Evolutionary conservation across 2,329 filamentous ascomycete genomes (phyloP), one percentile per base, ranked within the genome.

Genomic region (Parastagonospora nodorum): DNA sequence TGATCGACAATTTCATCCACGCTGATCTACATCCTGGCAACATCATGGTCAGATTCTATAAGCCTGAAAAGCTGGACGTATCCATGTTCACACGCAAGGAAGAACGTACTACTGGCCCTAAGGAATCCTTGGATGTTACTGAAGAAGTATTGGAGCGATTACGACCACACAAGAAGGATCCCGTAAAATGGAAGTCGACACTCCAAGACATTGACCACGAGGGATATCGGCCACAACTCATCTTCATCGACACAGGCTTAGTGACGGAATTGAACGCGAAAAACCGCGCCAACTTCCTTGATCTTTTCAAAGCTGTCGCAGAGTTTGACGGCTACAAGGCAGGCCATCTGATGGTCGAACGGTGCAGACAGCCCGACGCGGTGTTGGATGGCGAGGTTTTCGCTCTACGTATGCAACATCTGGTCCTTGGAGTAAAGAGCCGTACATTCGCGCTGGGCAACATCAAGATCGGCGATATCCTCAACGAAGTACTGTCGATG

Each of bases 21-120:
- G 93, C 94, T 5, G 94, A 99, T 70, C 78, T 99, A 28, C 94
- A 99, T 70, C 94, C 94, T 0, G 94, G 94, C 24, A 99, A 99
- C 72, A 97, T 99, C 75, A 97, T 99, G 92, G 93, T 99, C 40
- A 91, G 95, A 57, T 99, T 99, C 78, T 97, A 97, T 75, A 87
- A 93, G 66, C 86, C 92, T 0, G 85, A 86, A 11, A 82, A 87
- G 54, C 83, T 93, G 0, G 84, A 88, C 42, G 77, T 95, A 1
- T 78, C 80, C 16, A 76, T 87, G 5, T 73, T 79, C 48, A 76
- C 72, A 3, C 73, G 62, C 8, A 67, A 68, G 50, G 66, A 70
- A 44, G 58, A 71, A 32, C 64, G 67, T 30, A 69, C 52, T 4
- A 71, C 68, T 14, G 67, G 69, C 2, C 68, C 71, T 7, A 68